Evolutionary conservation across 257 asterid species (phyloP), one percentile per base, ranked within the genome.

Genomic region (Paulownia fortunei): DNA sequence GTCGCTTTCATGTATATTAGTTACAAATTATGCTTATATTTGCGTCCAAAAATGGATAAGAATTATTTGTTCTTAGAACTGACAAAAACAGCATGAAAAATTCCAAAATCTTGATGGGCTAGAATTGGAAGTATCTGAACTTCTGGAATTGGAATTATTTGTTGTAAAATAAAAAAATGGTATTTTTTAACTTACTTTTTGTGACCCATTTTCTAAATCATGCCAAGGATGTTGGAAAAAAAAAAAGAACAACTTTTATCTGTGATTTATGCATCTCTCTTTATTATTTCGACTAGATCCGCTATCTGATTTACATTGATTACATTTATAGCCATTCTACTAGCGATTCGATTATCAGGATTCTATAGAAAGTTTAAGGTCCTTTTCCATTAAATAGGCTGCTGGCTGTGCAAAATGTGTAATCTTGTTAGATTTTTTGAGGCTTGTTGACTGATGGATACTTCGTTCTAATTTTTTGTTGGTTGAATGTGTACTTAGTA

Each of bases 1-100:
- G 88, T 84, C 90, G 66, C 82, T 84, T 84, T 87, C 88, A 16
- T 42, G 77, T 58, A 23, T 60, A 46, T 79, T 76, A 58, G 77
- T 54, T 56, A 59, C 68, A 64, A 44, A 24, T 69, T 72, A 52
- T 59, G 76, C 76, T 71, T 63, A 13, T 73, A 46, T 72, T 76
- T 76, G 76, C 80, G 78, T 74, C 76, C 65, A 70, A 67, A 76
- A 42, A 54, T 75, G 79, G 81, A 67, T 62, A 44, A 73, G 62
- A 69, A 47, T 61, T 78, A 68, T 66, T 80, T 79, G 75, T 67
- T 77, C 8, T 62, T 61, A 69, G 23, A 83, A 79, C 54, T 86
- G 82, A 78, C 85, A 72, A 66, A 73, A 74, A 55, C 51, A 51
- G 81, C 24, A 74, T 49, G 77, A 42, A 46, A 62, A 77, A 74